Evolutionary conservation across 345 rosid species (phyloP), one percentile per base, ranked within the genome.

Genomic region (Eucalyptus melliodora): DNA sequence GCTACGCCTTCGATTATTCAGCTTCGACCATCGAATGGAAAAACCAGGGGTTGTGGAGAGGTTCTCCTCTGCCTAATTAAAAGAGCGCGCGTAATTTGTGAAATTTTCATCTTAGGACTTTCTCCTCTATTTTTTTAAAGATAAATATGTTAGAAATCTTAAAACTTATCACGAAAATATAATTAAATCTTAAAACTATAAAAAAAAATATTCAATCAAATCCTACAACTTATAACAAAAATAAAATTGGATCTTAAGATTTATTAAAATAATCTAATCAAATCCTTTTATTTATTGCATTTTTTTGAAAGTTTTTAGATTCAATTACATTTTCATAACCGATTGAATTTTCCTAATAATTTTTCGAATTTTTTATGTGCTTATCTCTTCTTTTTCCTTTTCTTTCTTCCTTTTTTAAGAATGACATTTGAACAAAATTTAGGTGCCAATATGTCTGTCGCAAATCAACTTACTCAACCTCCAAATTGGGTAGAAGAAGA

Each of bases 341-440:
- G 1, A 40, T 40, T 40, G 42, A 5, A 5, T 5, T 40, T 40
- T 5, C 6, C 6, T 5, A 5, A 40, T 40, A 40, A 40, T 5
- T 37, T 37, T 37, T 4, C 4, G 1, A 19, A 19, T 0, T 53
- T 53, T 0, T 53, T 0, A 19, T 53, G 10, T 0, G 1, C 24
- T 53, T 24, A 17, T 19, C 12, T 44, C 45, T 17, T 9, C 12
- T 69, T 37, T 1, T 37, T 34, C 2, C 1, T 19, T 34, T 19
- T 17, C 7, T 3, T 31, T 16, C 15, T 72, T 19, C 26, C 5
- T 16, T 69, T 34, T 16, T 3, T 0, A 16, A 67, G 3, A 5
- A 31, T 34, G 26, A 17, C 44, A 17, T 69, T 69, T 9, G 11
- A 34, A 69, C 16, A 69, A 69, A 16, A 1, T 69, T 9, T 69